Conservation (phyloP, 768 basidiomycete genomes). For the Sporobolomyces phaffii region DNA sequence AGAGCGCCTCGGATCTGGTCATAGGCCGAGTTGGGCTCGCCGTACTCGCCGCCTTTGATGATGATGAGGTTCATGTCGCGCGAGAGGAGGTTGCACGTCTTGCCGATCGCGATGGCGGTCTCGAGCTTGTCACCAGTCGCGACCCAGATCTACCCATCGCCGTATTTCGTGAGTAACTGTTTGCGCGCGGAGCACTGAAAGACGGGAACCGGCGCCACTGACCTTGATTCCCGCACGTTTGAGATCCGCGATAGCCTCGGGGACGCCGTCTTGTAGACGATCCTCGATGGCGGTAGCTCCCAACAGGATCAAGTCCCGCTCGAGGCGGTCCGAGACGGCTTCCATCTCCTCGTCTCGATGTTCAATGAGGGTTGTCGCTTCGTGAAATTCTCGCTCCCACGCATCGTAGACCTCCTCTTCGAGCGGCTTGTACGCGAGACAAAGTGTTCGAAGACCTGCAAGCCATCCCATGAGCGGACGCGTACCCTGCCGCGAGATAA, state of each 20-base stretch:
- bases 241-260: slow-evolving; percentile 89
- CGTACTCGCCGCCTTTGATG: slow-evolving; percentile 66
- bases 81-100: slow-evolving; percentile 89
- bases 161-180: no score
- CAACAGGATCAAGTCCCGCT: slow-evolving; percentile 69
- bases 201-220: background rate
- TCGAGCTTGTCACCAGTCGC: slow-evolving; percentile 98
- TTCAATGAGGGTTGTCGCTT: slow-evolving; percentile 69
- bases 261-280: slow-evolving; percentile 93
- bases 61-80: slow-evolving; percentile 88
- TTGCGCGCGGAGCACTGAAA: no score
- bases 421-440: slow-evolving; percentile 84
- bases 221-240: slow-evolving; percentile 90
- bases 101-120: slow-evolving; percentile 94
- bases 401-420: slow-evolving; percentile 68
- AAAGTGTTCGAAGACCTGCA: slow-evolving; percentile 69
- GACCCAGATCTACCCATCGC: slow-evolving; percentile 63
- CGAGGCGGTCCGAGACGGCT: slow-evolving; percentile 69
- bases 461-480: no score
- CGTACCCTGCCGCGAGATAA: background rate
- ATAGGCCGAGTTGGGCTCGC: slow-evolving; percentile 60
- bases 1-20: slow-evolving; percentile 73
- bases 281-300: slow-evolving; percentile 99
- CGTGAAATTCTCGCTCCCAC: slow-evolving; percentile 70
- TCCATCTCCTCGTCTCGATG: slow-evolving; percentile 75